Base-by-base conservation (phyloP, 2,329 filamentous ascomycete species). In the Cucurbitaria berberidis region DNA sequence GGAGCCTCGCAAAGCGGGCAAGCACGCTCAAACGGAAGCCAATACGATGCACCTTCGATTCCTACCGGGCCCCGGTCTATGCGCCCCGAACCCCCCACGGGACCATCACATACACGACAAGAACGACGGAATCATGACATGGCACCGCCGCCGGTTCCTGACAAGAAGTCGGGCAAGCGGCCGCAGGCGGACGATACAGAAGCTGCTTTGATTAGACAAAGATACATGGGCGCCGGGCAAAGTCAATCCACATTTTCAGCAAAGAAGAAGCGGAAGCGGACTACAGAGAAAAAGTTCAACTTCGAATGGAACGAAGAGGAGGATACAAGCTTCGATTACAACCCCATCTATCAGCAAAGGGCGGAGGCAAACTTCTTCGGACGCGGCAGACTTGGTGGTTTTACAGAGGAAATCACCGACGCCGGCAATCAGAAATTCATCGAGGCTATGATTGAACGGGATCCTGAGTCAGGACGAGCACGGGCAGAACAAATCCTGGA, bases 251-350 rank as follows among this genome's bases (percentile, higher is more conserved):
- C 85, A 32, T 97, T 98, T 70, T 96, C 92, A 0, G 93, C 93
- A 1, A 91, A 95, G 79, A 99, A 98, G 83, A 98, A 98, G 81
- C 85, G 93, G 51, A 89, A 90, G 78, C 84, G 93, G 57, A 96
- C 92, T 1, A 95, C 91, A 1, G 93, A 96, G 70, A 91, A 93
- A 77, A 98, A 99, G 74, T 99, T 99, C 80, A 99, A 97, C 68
- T 99, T 99, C 67, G 95, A 96, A 67, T 99, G 95, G 95, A 96
- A 96, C 64, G 84, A 86, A 1, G 90, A 96, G 56, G 95, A 99
- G 71, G 95, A 99, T 74, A 99, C 95, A 0, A 93, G 88, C 60
- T 84, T 81, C 2, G 88, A 91, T 63, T 89, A 92, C 70, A 93
- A 96, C 65, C 89, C 90, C 0, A 82, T 95, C 34, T 96, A 96